A percentile compares a stretch with the other conserved stretches of the same genome.
phyloP scores from a whole-genome alignment of 805 yeast genomes.

The Suhomyces kilbournensis region DNA sequence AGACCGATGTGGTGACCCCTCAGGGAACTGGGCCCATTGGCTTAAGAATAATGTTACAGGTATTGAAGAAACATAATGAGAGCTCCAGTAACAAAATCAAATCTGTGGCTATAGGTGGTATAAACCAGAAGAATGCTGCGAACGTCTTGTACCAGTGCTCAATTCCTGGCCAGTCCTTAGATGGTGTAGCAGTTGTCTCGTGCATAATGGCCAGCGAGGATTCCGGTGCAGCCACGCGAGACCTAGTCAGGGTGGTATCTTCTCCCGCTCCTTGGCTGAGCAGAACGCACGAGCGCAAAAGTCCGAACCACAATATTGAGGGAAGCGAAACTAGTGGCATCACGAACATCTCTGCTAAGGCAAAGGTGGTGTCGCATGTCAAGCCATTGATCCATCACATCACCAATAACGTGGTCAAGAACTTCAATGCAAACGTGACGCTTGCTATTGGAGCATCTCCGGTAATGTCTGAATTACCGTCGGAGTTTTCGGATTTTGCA shows the following conservation, averaged over 20 bases:
- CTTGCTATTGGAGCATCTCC: slow-evolving; percentile 86
- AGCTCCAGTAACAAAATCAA: slow-evolving; percentile 37
- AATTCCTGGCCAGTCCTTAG: slow-evolving; percentile 46
- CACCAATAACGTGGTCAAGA: slow-evolving; percentile 85
- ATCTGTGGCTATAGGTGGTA: slow-evolving; percentile 81
- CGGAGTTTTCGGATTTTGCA: slow-evolving; percentile 69
- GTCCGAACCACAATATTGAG: no score
- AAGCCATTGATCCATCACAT: slow-evolving; percentile 79
- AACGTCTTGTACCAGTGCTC: slow-evolving; percentile 53
- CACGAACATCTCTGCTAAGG: slow-evolving; percentile 12
- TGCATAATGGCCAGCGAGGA: slow-evolving; percentile 67
- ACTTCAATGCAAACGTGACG: slow-evolving; percentile 82
- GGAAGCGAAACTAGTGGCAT: slow-evolving; percentile 14
- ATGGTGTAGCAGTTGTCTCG: slow-evolving; percentile 90
- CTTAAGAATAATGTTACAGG: slow-evolving; percentile 48
- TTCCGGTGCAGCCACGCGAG: slow-evolving; percentile 51
- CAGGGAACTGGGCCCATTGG: slow-evolving; percentile 61
- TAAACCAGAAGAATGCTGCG: slow-evolving; percentile 60
- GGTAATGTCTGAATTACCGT: slow-evolving; percentile 73
- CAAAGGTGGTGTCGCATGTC: not conserved
- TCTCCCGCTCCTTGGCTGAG: slow-evolving; percentile 14
- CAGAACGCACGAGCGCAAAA: not conserved
- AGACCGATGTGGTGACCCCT: slow-evolving; percentile 53
- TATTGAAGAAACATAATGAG: slow-evolving; percentile 31
- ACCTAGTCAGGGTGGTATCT: slow-evolving; percentile 28